A percentile compares a stretch with the other conserved stretches of the same genome.
Conservation (phyloP, 345 rosid genomes). For the Salix exigua region DNA sequence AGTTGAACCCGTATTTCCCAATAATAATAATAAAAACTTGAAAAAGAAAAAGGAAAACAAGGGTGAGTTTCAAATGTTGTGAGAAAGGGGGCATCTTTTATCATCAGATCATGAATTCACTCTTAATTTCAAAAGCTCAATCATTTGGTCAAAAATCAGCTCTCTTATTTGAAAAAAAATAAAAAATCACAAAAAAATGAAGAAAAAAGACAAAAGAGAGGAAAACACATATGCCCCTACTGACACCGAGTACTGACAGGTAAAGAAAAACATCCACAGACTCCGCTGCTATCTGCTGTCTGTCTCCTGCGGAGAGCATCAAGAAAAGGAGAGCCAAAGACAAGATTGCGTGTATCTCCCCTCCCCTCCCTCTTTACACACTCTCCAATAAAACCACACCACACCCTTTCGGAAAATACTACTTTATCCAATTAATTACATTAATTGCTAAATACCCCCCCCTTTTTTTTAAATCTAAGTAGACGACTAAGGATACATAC, state of each 20-base stretch:
- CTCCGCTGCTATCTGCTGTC: not conserved
- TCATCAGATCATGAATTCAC: too few species aligned
- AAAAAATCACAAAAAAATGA: not conserved
- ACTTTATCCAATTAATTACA: too few species aligned
- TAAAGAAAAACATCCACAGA: not conserved
- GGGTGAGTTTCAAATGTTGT: not conserved
- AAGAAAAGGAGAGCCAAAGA: constrained; percentile 37
- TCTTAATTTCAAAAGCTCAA: not conserved
- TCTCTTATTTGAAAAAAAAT: not conserved
- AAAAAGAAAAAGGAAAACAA: not conserved
- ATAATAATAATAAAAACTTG: not conserved
- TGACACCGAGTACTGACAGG: not conserved
- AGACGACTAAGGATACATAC: too few species aligned
- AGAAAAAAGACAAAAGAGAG: not conserved
- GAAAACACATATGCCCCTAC: too few species aligned
- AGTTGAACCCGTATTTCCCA: too few species aligned
- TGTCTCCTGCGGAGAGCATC: constrained; percentile 3
- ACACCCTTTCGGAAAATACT: not conserved
- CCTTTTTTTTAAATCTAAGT: too few species aligned
- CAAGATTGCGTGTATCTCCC: constrained; percentile 31
- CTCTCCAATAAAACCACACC: constrained; percentile 21
- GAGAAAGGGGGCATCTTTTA: too few species aligned
- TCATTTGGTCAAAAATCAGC: not conserved
- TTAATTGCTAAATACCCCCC: too few species aligned
- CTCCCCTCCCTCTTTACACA: constrained; percentile 12